Evolutionary conservation across 2,329 filamentous ascomycete species (phyloP), one percentile per base, ranked within the genome.

Genomic region (Claviceps sp.): DNA sequence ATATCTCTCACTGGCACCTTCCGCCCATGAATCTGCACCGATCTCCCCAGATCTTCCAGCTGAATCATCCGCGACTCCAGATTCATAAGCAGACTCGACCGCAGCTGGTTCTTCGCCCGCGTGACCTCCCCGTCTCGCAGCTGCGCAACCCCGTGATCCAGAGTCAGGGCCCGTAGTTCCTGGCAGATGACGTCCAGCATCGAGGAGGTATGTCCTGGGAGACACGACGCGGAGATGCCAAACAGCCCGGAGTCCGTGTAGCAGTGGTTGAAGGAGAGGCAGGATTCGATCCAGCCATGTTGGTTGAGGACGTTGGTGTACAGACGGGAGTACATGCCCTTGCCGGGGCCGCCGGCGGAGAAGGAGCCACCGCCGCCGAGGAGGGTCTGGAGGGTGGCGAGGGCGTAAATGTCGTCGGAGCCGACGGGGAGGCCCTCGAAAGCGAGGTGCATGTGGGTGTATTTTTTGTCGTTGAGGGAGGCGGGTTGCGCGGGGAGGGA

Each of bases 281-380:
- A 97, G 54, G 83, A 90, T 71, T 98, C 93, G 26, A 98, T 88
- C 91, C 91, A 98, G 59, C 86, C 88, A 71, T 95, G 84, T 70
- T 97, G 90, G 73, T 98, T 98, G 49, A 98, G 79, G 0, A 97
- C 91, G 66, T 96, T 95, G 56, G 90, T 97, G 75, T 96, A 98
- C 8, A 98, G 80, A 13, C 93, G 85, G 39, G 88, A 95, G 75
- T 97, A 97, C 93, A 98, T 98, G 66, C 93, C 93, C 74, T 98
- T 98, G 50, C 93, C 93, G 4, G 93, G 93, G 0, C 93, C 93
- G 60, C 93, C 93, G 50, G 93, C 93, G 16, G 88, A 95, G 73
- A 98, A 98, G 52, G 90, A 96, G 23, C 93, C 93, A 47, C 93
- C 93, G 47, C 93, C 93, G 53, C 93, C 93, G 37, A 98, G 86